Conservation (phyloP, 2,329 filamentous ascomycete species). For the Cercospora beticola region DNA sequence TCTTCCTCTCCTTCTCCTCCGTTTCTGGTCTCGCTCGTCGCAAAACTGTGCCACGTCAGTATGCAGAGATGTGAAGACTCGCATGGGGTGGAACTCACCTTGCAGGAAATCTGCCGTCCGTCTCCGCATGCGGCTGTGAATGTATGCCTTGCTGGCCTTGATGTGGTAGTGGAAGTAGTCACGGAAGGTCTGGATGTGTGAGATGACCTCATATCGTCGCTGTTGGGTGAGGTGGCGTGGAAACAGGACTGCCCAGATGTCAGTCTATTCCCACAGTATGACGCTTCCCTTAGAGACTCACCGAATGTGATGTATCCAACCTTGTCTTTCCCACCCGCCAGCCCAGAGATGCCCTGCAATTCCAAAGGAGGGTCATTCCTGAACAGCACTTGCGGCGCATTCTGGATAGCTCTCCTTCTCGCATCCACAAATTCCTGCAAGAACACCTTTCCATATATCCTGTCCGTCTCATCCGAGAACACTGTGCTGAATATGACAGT, state of each 20-base stretch:
- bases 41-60: conserved; percentile 62
- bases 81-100: conserved; percentile 55
- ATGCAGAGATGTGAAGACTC: not conserved
- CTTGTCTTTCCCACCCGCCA: conserved; percentile 75
- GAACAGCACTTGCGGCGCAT: conserved; percentile 96
- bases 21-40: conserved; percentile 92
- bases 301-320: conserved; percentile 98
- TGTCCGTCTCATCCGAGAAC: conserved; percentile 95
- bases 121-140: conserved; percentile 96
- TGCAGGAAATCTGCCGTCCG: conserved; percentile 97
- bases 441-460: conserved; percentile 97
- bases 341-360: conserved; percentile 80
- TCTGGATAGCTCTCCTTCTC: conserved; percentile 89
- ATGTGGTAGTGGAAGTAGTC: conserved; percentile 99
- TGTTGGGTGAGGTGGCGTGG: conserved; percentile 89
- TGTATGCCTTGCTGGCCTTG: conserved; percentile 98
- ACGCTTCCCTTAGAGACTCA: conserved; percentile 46
- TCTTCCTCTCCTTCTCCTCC: conserved; percentile 97
- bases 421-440: conserved; percentile 99
- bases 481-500: conserved; percentile 99
- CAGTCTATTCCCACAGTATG: not conserved
- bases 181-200: conserved; percentile 98
- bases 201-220: conserved; percentile 91
- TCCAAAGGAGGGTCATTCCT: conserved; percentile 91
- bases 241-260: conserved; percentile 70